Conservation (phyloP, 2,329 filamentous ascomycete genomes). For the Coniochaeta sp. region DNA sequence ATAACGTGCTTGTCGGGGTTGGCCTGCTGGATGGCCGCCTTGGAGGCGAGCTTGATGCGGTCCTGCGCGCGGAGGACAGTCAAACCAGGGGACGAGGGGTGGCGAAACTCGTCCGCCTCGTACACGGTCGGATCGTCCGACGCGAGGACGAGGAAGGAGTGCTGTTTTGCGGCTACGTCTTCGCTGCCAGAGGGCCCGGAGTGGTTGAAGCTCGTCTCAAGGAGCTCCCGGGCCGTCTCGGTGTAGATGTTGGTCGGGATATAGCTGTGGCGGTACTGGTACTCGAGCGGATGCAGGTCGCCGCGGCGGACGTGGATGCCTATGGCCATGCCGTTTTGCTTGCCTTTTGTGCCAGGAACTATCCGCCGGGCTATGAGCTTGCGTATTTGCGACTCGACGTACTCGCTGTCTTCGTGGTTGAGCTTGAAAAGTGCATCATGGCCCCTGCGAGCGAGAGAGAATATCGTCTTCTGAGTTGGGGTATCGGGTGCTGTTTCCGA, state of each 20-base stretch:
- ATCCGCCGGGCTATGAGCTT: constrained; percentile 41
- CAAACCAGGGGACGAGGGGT: constrained; percentile 11
- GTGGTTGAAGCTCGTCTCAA: constrained; percentile 41
- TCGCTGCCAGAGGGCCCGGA: constrained; percentile 25
- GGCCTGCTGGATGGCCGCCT: constrained; percentile 36
- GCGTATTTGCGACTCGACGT: constrained; percentile 52
- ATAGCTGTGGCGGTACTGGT: constrained; percentile 70
- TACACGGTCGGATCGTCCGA: constrained; percentile 79
- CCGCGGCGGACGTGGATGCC: constrained; percentile 77
- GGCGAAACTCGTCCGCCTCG: constrained; percentile 53
- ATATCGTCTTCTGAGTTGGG: constrained; percentile 54
- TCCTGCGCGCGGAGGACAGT: constrained; percentile 58
- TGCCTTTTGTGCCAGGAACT: constrained; percentile 22
- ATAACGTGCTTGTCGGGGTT: constrained; percentile 39
- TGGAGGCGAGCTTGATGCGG: constrained; percentile 68
- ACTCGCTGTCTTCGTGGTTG: constrained; percentile 54
- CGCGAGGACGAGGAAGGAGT: constrained; percentile 56
- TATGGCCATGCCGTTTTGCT: constrained; percentile 48
- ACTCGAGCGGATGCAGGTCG: constrained; percentile 70
- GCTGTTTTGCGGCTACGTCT: constrained; percentile 27
- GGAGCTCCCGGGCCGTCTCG: constrained; percentile 48
- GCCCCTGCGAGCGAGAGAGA: constrained; percentile 59
- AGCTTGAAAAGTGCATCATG: constrained; percentile 72
- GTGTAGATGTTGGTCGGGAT: constrained; percentile 66
- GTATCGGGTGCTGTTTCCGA: constrained; percentile 40